Evolutionary conservation across 164 flowering plant species (phyloP).

Genomic region (grape (Vitis vinifera)): ASM3070453v1 NC_081807.1:1476001-1476500

Average conservation of each 20-base stretch:
- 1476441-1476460: slow-evolving; percentile 41
- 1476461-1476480: neutral
- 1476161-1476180: slow-evolving; percentile 56
- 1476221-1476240: slow-evolving; percentile 51
- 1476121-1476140: slow-evolving; percentile 49
- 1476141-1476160: slow-evolving; percentile 75
- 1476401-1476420: slow-evolving; percentile 56
- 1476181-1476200: slow-evolving; percentile 32
- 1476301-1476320: slow-evolving; percentile 57
- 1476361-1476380: slow-evolving; percentile 84
- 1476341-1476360: slow-evolving; percentile 76
- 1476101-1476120: slow-evolving; percentile 37
- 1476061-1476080: slow-evolving; percentile 81
- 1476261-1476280: slow-evolving; percentile 70
- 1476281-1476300: slow-evolving; percentile 56
- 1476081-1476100: slow-evolving; percentile 81
- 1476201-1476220: slow-evolving; percentile 5
- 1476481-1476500: too few relatives aligned
- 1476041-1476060: slow-evolving; percentile 55
- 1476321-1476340: slow-evolving; percentile 62
- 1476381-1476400: slow-evolving; percentile 86
- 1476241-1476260: slow-evolving; percentile 78
- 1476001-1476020: slow-evolving; percentile 64
- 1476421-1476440: slow-evolving; percentile 68
- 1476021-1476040: slow-evolving; percentile 79